Percentiles rank a stretch among this genome's conserved stretches.
Conservation (phyloP, 1,139 yeast genomes). For the Diutina mesorugosa region DNA sequence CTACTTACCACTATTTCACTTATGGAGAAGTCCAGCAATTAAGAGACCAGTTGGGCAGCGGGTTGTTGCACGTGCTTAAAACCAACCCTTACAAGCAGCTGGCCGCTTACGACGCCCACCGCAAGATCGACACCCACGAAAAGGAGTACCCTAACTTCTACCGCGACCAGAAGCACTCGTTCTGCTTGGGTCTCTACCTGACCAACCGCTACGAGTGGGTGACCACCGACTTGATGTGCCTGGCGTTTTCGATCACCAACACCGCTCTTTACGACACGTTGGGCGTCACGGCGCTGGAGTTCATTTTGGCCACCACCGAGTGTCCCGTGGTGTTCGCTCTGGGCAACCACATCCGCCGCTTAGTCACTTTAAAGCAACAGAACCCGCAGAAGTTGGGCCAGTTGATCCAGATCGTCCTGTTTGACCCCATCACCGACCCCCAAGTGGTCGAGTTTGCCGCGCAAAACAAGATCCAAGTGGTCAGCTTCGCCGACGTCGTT, state of each 20-base stretch:
- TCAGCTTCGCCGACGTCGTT: not conserved
- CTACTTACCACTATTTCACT: constrained; percentile 11
- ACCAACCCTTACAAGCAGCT: constrained; percentile 16
- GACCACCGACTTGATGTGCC: constrained; percentile 11
- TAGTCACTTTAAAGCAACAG: constrained; percentile 10
- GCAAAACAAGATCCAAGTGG: constrained; percentile 5
- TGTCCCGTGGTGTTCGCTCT: constrained; percentile 20
- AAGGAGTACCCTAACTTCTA: constrained; percentile 8
- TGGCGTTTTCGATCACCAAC: constrained; percentile 12
- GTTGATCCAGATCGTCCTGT: constrained; percentile 10
- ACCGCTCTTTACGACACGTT: constrained; percentile 16
- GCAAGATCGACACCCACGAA: constrained; percentile 16
- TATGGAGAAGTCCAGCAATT: constrained; percentile 18
- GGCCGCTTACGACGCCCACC: constrained; percentile 11
- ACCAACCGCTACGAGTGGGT: constrained; percentile 16
- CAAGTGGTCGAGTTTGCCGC: constrained; percentile 8
- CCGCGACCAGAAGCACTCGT: constrained; percentile 7
- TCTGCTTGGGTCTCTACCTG: constrained; percentile 11
- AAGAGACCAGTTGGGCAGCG: constrained; percentile 17
- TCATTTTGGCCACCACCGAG: constrained; percentile 12
- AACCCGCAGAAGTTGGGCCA: constrained; percentile 9
- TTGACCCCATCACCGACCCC: constrained; percentile 12
- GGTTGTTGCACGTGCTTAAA: constrained; percentile 17
- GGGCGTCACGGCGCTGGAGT: constrained; percentile 12
- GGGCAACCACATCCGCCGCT: constrained; percentile 13